phyloP scores from a whole-genome alignment of 2,329 filamentous ascomycete genomes.

The Arthrobotrys pseudoclavata region DNA sequence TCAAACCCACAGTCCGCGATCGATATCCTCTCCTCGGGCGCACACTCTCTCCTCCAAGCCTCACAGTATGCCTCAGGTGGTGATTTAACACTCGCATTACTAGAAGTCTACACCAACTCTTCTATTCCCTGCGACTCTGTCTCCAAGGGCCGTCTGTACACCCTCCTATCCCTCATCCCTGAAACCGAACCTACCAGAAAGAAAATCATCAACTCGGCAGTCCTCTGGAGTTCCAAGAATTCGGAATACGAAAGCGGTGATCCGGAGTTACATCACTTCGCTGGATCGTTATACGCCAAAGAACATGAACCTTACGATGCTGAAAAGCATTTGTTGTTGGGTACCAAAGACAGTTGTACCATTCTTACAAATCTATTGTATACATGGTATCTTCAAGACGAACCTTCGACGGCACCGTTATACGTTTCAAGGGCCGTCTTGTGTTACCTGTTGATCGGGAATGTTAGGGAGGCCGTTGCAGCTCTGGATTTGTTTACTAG shows the following conservation, averaged over 20 bases:
- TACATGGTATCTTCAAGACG: constrained; percentile 90
- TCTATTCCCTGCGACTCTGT: constrained; percentile 81
- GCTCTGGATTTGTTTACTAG: constrained; percentile 82
- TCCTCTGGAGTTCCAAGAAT: constrained; percentile 87
- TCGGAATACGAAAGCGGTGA: constrained; percentile 92
- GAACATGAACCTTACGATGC: constrained; percentile 87
- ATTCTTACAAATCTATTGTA: constrained; percentile 87
- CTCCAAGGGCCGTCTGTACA: constrained; percentile 73
- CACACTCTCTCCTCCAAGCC: constrained; percentile 86
- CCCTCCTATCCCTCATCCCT: constrained; percentile 82
- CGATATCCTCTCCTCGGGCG: constrained; percentile 86
- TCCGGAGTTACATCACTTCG: constrained; percentile 92
- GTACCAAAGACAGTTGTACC: constrained; percentile 88
- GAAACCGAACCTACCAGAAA: constrained; percentile 89
- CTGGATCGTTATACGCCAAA: constrained; percentile 88
- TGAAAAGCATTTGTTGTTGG: constrained; percentile 87
- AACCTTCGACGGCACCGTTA: constrained; percentile 85
- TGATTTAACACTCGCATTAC: constrained; percentile 86
- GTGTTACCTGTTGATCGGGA: constrained; percentile 90
- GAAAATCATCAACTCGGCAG: constrained; percentile 88
- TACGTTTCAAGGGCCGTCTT: constrained; percentile 90
- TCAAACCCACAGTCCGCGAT: constrained; percentile 86
- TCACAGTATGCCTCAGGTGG: constrained; percentile 95
- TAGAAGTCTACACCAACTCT: constrained; percentile 92
- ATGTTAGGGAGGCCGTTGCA: constrained; percentile 88